These are phyloP conservation scores for Trametes sanguinea DNA, from an alignment of 768 basidiomycete genomes.

Conservation along the genomic window DNA sequence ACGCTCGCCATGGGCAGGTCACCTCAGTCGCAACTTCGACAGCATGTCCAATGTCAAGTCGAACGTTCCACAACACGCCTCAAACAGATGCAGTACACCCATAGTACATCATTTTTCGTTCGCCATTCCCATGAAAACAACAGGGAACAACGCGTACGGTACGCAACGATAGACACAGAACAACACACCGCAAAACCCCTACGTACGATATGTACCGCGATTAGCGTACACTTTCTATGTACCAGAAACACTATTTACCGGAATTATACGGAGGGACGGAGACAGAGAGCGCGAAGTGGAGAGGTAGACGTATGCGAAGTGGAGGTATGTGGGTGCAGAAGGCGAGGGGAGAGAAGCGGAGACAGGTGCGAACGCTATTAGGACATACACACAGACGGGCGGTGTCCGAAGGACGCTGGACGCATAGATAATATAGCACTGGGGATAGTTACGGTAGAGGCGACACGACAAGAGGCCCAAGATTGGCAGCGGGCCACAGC, in stretches of 20 bases:
- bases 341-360: not conserved
- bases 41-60: no score
- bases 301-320: not conserved
- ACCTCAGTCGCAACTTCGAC: no score
- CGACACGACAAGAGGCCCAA: not conserved
- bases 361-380: not conserved
- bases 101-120: no score
- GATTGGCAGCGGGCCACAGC: no score
- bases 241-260: not conserved
- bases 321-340: not conserved
- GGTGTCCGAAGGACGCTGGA: not conserved
- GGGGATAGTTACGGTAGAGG: not conserved
- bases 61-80: no score
- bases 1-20: no score
- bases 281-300: not conserved
- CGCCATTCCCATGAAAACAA: no score
- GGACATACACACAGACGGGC: not conserved
- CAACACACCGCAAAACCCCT: not conserved
- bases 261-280: not conserved
- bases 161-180: no score
- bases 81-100: no score
- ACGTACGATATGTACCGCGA: not conserved
- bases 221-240: slow-evolving; percentile 2
- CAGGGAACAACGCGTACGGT: no score
- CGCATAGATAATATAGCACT: not conserved